Evolutionary conservation across 2,329 filamentous ascomycete species (phyloP).

Genomic region (Keithomyces neogunnii): DNA sequence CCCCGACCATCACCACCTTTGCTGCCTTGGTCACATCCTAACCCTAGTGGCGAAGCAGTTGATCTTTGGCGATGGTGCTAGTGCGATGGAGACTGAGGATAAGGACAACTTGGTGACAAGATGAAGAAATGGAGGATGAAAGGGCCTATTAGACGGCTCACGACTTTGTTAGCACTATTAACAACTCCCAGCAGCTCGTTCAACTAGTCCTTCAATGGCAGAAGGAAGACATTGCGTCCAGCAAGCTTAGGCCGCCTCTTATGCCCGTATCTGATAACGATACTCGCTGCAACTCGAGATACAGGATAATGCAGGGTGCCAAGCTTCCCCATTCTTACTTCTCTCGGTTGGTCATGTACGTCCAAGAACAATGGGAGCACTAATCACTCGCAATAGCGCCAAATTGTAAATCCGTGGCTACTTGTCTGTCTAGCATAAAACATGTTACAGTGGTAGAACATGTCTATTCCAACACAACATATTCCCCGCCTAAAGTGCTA

Average conservation of each 20-base stretch:
- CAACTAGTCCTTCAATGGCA: neutral
- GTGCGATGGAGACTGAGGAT: neutral
- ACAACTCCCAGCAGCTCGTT: neutral
- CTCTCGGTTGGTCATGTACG: neutral
- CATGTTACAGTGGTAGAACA: too few species aligned
- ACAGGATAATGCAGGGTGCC: neutral
- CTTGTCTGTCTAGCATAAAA: too few species aligned
- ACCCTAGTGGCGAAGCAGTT: neutral
- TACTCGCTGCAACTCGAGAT: neutral
- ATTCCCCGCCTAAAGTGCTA: too few species aligned
- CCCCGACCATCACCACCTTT: neutral
- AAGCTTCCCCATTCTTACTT: slow-evolving; percentile 1
- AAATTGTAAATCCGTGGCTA: too few species aligned
- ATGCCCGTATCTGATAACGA: neutral
- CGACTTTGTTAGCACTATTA: neutral
- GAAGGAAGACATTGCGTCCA: slow-evolving; percentile 1
- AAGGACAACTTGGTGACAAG: neutral
- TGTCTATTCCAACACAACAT: too few species aligned
- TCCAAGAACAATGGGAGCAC: neutral
- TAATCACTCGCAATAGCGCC: too few species aligned
- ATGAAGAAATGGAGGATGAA: neutral
- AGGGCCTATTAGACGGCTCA: neutral
- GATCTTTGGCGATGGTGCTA: neutral
- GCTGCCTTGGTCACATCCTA: slow-evolving; percentile 1
- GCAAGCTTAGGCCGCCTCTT: neutral